A percentile compares a stretch with the other conserved stretches of the same genome.
phyloP scores from a whole-genome alignment of 2,329 filamentous ascomycete species.

The Aspergillus glaucus region DNA sequence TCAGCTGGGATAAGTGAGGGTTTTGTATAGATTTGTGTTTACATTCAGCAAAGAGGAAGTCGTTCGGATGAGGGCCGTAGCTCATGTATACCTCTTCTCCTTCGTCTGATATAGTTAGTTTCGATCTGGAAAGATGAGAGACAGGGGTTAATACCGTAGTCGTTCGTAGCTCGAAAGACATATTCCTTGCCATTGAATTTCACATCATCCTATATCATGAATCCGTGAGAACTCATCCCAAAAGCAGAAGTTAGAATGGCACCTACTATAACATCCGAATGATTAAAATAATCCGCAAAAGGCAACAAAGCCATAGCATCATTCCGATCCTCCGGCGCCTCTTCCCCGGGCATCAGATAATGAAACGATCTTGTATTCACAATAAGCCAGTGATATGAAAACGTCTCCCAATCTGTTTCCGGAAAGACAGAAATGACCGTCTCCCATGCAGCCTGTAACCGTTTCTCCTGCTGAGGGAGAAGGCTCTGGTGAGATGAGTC shows the following conservation, averaged over 20 bases:
- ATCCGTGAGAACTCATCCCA: not conserved
- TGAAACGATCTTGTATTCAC: slow-evolving; percentile 57
- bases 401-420: slow-evolving; percentile 36
- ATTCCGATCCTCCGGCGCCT: slow-evolving; percentile 33
- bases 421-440: slow-evolving; percentile 40
- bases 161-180: slow-evolving; percentile 28
- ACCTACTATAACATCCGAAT: slow-evolving; percentile 37
- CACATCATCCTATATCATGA: slow-evolving; percentile 29
- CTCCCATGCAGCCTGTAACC: slow-evolving; percentile 48
- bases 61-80: slow-evolving; percentile 39
- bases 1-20: not conserved
- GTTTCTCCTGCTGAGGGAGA: slow-evolving; percentile 47
- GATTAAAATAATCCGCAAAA: slow-evolving; percentile 45
- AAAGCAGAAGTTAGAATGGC: not conserved
- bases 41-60: slow-evolving; percentile 41
- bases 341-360: slow-evolving; percentile 42
- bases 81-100: slow-evolving; percentile 41
- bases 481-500: slow-evolving; percentile 29
- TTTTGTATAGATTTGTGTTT: slow-evolving; percentile 6
- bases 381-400: slow-evolving; percentile 54
- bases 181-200: slow-evolving; percentile 31
- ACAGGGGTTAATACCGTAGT: slow-evolving; percentile 20
- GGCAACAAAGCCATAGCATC: slow-evolving; percentile 43
- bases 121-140: too few relatives aligned
- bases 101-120: slow-evolving; percentile 16